Evolutionary conservation across 108 stramenopile genomes (phyloP), one percentile per base, ranked within the genome.

Genomic region (Skeletonema grethae): DNA sequence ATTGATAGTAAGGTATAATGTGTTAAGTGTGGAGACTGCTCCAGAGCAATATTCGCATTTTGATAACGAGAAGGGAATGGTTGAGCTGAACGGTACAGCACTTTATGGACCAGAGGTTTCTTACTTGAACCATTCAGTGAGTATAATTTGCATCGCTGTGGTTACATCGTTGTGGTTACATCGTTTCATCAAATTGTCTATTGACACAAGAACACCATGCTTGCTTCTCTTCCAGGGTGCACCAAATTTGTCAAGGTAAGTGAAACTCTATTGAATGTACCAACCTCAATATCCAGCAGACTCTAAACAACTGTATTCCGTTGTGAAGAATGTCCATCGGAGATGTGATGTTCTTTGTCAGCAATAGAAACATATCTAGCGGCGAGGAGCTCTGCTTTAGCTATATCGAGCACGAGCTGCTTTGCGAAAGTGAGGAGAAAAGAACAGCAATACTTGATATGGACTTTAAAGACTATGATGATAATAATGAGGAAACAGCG

Each of bases 261-360:
- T 69, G 56, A 18, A 22, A 4, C 22, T 22, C 2, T 5, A 53
- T 9, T 59, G 53, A 32, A 57, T 24, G 12, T 41, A 5, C 2
- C 20, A 38, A 4, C 39, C 36, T 36, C 7, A 9, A 10, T 38
- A 8, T 24, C 0, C 38, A 38, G 41, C 10, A 11, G 46, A 13
- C 25, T 31, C 15, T 48, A 50, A 30, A 59, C 9, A 25, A 32
- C n/a, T 31, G 15, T 25, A 50, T 61, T n/a, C 12, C 9, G 13
- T 18, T 3, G 32, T 11, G 7, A 9, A 72, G 92, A 67, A 90
- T 79, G 48, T 77, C 86, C 9, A 82, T 93, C 38, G 92, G 92
- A 61, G 90, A 93, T 68, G 78, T 93, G 31, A 88, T 89, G 84
- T 90, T 87, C 82, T 85, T 93, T 69, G 87, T 90, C 9, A 71